Conservation (phyloP, 169 alveolate genomes). For the Pseudocohnilembus persalinus region DNA sequence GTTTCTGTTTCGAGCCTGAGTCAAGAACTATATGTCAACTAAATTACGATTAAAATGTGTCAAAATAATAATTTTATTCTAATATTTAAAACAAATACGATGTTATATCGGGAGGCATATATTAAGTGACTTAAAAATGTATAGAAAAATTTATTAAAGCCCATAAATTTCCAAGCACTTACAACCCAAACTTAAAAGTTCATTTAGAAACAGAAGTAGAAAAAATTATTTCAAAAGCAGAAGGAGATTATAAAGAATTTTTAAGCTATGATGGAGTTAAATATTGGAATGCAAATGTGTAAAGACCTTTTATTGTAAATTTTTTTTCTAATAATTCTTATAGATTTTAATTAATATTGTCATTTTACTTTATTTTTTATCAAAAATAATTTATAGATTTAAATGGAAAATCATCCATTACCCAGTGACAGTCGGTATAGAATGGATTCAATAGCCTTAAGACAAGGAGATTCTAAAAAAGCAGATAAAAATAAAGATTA, state of each 20-base stretch:
- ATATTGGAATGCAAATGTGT: background rate
- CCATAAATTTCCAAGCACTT: background rate
- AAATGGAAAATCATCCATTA: background rate
- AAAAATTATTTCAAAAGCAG: background rate
- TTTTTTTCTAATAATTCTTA: no score
- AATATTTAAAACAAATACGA: no score
- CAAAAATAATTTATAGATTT: background rate
- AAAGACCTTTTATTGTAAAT: background rate
- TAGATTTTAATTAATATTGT: no score
- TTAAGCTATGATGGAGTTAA: background rate
- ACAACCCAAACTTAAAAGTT: background rate
- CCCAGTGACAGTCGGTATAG: background rate
- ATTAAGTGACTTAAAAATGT: background rate
- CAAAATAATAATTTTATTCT: no score
- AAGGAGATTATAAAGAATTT: background rate
- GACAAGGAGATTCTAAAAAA: no score
- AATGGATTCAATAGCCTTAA: background rate
- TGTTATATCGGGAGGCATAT: background rate
- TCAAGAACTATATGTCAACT: background rate
- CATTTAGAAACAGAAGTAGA: background rate
- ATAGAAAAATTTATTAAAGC: background rate
- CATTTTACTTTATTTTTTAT: no score
- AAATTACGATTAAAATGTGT: background rate
- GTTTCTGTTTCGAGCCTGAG: background rate
- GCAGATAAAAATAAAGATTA: background rate